Percentiles rank a stretch among this genome's conserved stretches.
These are phyloP conservation scores for Quercus suber DNA, from an alignment of 306 rosid species.

Conservation along the genomic window DNA sequence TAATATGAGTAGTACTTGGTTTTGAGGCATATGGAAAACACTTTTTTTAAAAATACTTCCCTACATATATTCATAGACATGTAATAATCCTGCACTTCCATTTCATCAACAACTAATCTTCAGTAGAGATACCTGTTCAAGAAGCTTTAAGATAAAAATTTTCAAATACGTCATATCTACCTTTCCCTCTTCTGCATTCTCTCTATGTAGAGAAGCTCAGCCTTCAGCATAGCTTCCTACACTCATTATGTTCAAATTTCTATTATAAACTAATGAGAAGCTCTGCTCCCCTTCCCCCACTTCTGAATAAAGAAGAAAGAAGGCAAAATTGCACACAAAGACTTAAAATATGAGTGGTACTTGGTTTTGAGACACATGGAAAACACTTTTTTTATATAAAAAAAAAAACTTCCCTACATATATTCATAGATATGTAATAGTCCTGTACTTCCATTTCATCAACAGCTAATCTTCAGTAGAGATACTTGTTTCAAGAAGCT, in stretches of 20 bases:
- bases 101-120: not conserved
- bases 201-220: constrained; percentile 73
- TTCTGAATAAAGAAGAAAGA: not conserved
- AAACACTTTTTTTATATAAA: not conserved
- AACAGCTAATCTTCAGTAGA: not conserved
- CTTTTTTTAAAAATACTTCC: not conserved
- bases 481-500: constrained; percentile 95
- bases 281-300: not conserved
- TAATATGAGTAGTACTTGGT: not conserved
- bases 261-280: not conserved
- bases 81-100: not conserved
- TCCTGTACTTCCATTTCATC: constrained; percentile 3
- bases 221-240: constrained; percentile 76
- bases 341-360: too few species aligned
- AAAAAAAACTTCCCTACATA: not conserved
- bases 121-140: constrained; percentile 66
- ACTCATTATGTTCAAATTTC: constrained; percentile 24
- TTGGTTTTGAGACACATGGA: not conserved
- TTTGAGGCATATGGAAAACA: not conserved
- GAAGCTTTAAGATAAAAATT: constrained; percentile 90
- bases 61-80: not conserved
- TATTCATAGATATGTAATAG: constrained; percentile 7
- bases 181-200: constrained; percentile 87
- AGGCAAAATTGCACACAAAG: not conserved
- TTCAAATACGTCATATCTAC: constrained; percentile 93